Percentiles rank a stretch among this genome's conserved stretches.
phyloP scores from a whole-genome alignment of 306 rosid genomes.

The Malus sieversii region DNA sequence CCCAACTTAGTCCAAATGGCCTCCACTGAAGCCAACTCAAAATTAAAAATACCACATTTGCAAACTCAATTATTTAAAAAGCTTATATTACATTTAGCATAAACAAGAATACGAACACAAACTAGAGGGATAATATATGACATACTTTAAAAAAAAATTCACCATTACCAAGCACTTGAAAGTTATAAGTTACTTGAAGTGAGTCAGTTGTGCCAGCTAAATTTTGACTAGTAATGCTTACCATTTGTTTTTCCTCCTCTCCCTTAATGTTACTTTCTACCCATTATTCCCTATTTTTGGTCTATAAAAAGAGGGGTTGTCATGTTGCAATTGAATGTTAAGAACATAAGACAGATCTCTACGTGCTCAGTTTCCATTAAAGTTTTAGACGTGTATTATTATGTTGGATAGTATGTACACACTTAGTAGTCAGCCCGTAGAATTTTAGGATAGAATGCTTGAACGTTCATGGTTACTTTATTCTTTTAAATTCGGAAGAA shows the following conservation, averaged over 20 bases:
- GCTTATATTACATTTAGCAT: too few species aligned
- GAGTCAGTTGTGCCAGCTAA: slow-evolving; percentile 18
- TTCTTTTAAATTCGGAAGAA: neutral
- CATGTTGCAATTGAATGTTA: neutral
- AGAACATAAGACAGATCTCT: neutral
- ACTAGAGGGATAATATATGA: too few species aligned
- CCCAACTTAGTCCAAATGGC: too few species aligned
- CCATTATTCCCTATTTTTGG: neutral
- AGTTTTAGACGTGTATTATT: neutral
- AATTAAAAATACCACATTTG: too few species aligned
- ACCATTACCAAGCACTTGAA: too few species aligned
- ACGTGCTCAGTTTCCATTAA: neutral
- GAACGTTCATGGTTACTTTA: neutral
- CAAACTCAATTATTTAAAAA: too few species aligned
- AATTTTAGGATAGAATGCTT: neutral
- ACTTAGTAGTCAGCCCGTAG: neutral
- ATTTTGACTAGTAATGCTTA: neutral
- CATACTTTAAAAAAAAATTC: too few species aligned
- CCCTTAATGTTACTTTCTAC: neutral
- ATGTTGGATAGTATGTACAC: neutral
- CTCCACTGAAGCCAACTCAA: too few species aligned
- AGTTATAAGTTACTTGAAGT: too few species aligned
- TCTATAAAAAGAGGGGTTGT: neutral
- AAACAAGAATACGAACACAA: too few species aligned
- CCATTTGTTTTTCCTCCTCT: neutral